These are phyloP conservation scores for Plasmodium berghei DNA, from an alignment of 169 alveolate genomes.

Conservation along the genomic window DNA sequence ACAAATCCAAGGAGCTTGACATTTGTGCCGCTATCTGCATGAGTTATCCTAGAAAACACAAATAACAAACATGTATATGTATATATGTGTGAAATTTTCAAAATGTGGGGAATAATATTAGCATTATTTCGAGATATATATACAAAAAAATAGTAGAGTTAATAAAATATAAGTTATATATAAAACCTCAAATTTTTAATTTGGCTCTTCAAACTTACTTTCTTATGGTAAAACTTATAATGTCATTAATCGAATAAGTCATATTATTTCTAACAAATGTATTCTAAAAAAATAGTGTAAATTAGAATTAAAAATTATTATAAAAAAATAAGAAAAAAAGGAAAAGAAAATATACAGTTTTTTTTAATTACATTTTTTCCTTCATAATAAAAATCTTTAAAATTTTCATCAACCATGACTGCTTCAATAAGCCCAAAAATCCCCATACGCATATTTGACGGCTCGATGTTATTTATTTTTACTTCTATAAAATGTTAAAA, in stretches of 20 bases:
- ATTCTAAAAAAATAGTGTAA: conserved; percentile 4
- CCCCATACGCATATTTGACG: conserved; percentile 24
- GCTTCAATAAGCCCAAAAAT: conserved; percentile 48
- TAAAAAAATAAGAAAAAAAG: neutral
- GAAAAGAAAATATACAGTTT: neutral
- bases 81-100: too few species aligned
- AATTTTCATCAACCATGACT: conserved; percentile 12
- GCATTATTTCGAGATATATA: neutral
- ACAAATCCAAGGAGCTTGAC: conserved; percentile 43
- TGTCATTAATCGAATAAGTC: conserved; percentile 26
- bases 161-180: neutral
- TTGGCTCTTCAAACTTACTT: conserved; percentile 2
- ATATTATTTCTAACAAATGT: conserved; percentile 25
- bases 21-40: conserved; percentile 14
- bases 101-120: neutral
- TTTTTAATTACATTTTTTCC: conserved; percentile 16
- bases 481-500: conserved; percentile 28
- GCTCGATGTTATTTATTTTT: conserved; percentile 44
- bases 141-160: neutral
- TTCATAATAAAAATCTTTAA: conserved; percentile 23
- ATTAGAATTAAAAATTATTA: neutral
- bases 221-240: conserved; percentile 37
- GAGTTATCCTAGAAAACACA: conserved; percentile 17
- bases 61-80: too few species aligned
- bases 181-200: neutral